A percentile compares a stretch with the other conserved stretches of the same genome.
Conservation (phyloP, 2,329 filamentous ascomycete genomes). For the Microdochium bolleyi region DNA sequence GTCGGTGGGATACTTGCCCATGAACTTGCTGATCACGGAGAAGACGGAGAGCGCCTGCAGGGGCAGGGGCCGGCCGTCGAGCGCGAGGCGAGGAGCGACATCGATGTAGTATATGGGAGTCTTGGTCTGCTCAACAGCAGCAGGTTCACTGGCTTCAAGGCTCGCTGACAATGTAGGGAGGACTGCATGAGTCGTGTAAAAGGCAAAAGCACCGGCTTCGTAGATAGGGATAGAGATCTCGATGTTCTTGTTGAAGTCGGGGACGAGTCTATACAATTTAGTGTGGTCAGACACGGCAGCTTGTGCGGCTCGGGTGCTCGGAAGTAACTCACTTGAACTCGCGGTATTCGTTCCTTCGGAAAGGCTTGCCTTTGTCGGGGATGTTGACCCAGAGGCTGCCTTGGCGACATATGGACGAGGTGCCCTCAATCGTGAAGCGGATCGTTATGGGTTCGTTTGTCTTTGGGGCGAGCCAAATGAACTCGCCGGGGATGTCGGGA, state of each 20-base stretch:
- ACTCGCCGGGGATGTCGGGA: conserved; percentile 79
- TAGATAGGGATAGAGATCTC: conserved; percentile 84
- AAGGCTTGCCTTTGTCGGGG: conserved; percentile 66
- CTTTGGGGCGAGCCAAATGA: conserved; percentile 79
- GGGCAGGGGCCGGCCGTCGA: conserved; percentile 69
- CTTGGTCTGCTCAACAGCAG: conserved; percentile 47
- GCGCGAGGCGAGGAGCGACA: conserved; percentile 71
- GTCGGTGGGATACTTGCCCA: conserved; percentile 83
- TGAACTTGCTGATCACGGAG: conserved; percentile 94
- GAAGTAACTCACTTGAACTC: conserved; percentile 70
- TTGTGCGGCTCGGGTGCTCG: background rate
- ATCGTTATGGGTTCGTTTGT: conserved; percentile 69
- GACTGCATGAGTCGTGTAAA: conserved; percentile 87
- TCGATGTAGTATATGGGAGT: conserved; percentile 88
- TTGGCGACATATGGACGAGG: conserved; percentile 89
- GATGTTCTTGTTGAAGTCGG: conserved; percentile 87
- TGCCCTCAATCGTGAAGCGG: conserved; percentile 87
- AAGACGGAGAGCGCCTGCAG: conserved; percentile 85
- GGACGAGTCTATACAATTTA: conserved; percentile 55
- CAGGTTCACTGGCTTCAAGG: conserved; percentile 33
- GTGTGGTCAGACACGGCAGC: background rate
- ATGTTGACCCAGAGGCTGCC: conserved; percentile 97
- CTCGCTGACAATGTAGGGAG: conserved; percentile 68
- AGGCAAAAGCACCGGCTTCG: conserved; percentile 80
- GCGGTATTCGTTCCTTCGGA: conserved; percentile 71